A percentile compares a stretch with the other conserved stretches of the same genome.
phyloP scores from a whole-genome alignment of 2,329 filamentous ascomycete species.

The Verticillium dahliae region DNA sequence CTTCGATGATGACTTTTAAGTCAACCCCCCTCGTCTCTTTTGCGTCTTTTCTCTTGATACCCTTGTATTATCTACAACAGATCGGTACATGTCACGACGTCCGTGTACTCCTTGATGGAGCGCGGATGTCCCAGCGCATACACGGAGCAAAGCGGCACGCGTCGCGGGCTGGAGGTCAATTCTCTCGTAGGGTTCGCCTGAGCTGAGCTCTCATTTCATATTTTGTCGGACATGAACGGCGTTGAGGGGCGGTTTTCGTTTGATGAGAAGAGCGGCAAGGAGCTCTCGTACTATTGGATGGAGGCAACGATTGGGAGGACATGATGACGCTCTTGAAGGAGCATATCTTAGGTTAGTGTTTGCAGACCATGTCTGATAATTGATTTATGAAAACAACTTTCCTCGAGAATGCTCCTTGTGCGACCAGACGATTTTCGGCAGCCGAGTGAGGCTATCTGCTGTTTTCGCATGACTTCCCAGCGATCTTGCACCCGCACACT shows the following conservation, averaged over 20 bases:
- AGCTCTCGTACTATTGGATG: neutral
- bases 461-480: too few relatives aligned
- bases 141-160: neutral
- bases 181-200: neutral
- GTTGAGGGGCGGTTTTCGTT: neutral
- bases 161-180: neutral
- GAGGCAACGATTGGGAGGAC: neutral
- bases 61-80: slow-evolving; percentile 8
- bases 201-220: neutral
- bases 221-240: slow-evolving; percentile 1
- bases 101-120: neutral
- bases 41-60: slow-evolving; percentile 10
- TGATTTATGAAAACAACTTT: neutral
- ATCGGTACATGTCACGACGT: neutral
- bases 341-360: neutral
- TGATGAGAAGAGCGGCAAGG: neutral
- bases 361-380: neutral
- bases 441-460: neutral
- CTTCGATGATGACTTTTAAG: slow-evolving; percentile 96
- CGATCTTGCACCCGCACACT: neutral
- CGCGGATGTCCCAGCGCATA: neutral
- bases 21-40: slow-evolving; percentile 12
- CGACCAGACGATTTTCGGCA: neutral
- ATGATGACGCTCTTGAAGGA: neutral
- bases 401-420: neutral